Base-by-base conservation (phyloP, 2,329 filamentous ascomycete species). In the Phaeosphaeria sp. region DNA sequence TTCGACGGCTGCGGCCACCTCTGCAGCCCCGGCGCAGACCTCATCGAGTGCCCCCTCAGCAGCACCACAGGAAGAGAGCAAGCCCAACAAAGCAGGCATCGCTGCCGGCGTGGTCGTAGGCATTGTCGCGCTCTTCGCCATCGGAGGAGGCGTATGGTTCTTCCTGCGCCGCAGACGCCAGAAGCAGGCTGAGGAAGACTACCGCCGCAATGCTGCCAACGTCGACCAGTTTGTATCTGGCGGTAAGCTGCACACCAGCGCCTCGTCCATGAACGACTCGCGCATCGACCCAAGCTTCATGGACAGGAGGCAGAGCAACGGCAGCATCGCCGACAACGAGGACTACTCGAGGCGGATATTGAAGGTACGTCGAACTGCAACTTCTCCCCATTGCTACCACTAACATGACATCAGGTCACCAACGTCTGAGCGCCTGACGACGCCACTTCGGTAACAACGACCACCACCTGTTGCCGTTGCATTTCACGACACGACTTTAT, bases 341-440 rank as follows among this genome's bases (percentile, higher is more conserved):
- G 94, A 98, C 78, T 98, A 97, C 81, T 97, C 94, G 62, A 88
- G 94, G 80, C 91, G 91, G 80, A 97, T 98, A 79, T 86, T 98
- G 74, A 91, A 96, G 88, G 94, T 96, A 85, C 54, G 55, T 48
- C 6, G 21, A 18, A 17, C 47, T 53, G 21, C 36, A 33, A 30
- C 11, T 44, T 15, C 22, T 30, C 36, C 17, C 40, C 8, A 50
- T 50, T 55, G 36, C 36, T 22, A n/a, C 17, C 48, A 56, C 63
- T 67, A 64, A 68, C 57, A 53, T 25, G 47, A 15, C 18, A 25
- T 47, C 61, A 77, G 74, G 74, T 77, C 51, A 77, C 74, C 63
- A 77, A 77, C 54, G 71, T 71, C 68, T 74, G 69, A 67, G 62
- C 57, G 58, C 30, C 25, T 46, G 27, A 50, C n/a, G 47, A 45